A percentile compares a stretch with the other conserved stretches of the same genome.
Conservation (phyloP, 805 yeast species). For the Isabelozyma rhagii region DNA sequence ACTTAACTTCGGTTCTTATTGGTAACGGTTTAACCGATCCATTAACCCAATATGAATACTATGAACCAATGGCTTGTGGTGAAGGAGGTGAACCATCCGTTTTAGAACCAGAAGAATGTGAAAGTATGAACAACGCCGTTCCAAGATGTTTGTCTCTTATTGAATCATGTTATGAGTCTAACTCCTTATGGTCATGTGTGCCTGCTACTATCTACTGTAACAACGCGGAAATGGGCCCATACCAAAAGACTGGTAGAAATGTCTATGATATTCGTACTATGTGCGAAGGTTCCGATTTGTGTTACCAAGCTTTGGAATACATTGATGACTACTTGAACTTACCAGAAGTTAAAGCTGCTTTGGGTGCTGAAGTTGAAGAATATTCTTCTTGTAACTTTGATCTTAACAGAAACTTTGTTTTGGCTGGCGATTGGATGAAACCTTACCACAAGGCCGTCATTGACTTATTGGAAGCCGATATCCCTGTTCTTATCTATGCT, state of each 20-base stretch:
- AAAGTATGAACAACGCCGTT: constrained; percentile 54
- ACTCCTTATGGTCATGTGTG: constrained; percentile 79
- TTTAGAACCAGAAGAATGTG: constrained; percentile 66
- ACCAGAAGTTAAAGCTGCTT: constrained; percentile 70
- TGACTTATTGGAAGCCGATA: constrained; percentile 59
- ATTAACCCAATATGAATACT: constrained; percentile 69
- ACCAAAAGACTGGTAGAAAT: constrained; percentile 80
- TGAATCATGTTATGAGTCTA: constrained; percentile 71
- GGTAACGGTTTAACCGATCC: constrained; percentile 95
- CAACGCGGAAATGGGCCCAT: constrained; percentile 77
- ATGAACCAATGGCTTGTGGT: constrained; percentile 94
- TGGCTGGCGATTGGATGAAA: constrained; percentile 90
- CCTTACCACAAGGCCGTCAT: constrained; percentile 65
- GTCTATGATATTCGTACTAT: constrained; percentile 83
- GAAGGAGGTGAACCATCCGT: constrained; percentile 80
- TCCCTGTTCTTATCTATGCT: constrained; percentile 87
- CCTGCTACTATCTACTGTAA: constrained; percentile 92
- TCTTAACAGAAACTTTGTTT: constrained; percentile 73
- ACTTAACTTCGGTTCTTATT: constrained; percentile 75
- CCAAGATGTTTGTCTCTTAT: constrained; percentile 77
- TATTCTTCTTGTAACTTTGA: constrained; percentile 76
- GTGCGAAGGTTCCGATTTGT: constrained; percentile 67
- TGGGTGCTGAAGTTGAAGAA: constrained; percentile 86
- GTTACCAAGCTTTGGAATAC: constrained; percentile 77
- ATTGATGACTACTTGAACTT: constrained; percentile 76